These are phyloP conservation scores for Guadua angustifolia DNA, from an alignment of 176 grass and related monocot species.

Conservation along the genomic window DNA sequence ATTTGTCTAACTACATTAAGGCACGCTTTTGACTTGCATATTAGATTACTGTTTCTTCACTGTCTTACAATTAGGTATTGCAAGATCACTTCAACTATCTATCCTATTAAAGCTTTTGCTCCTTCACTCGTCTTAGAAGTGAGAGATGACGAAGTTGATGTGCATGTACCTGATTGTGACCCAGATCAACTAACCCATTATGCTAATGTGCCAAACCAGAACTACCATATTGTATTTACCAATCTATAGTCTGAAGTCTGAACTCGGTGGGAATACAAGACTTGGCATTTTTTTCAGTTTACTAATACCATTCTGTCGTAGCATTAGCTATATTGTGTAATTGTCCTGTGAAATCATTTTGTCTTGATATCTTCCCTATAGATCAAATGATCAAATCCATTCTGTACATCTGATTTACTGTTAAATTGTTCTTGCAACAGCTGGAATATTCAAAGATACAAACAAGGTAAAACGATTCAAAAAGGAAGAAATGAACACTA, in stretches of 20 bases:
- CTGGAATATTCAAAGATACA: constrained; percentile 12
- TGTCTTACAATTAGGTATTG: constrained; percentile 3
- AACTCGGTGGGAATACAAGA: background rate
- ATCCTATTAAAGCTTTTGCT: background rate
- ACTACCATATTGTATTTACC: background rate
- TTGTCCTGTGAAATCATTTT: constrained; percentile 12
- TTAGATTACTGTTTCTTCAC: background rate
- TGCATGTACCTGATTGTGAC: background rate
- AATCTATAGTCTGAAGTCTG: background rate
- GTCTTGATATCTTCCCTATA: background rate
- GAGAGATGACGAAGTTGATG: background rate
- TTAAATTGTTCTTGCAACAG: constrained; percentile 1
- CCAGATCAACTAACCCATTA: background rate
- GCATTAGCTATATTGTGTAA: background rate
- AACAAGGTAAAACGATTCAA: background rate
- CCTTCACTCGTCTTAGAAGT: background rate
- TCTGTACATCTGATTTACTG: background rate
- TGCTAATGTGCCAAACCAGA: constrained; percentile 16
- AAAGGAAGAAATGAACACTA: background rate
- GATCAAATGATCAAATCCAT: background rate
- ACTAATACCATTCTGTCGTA: background rate
- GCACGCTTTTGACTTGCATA: background rate
- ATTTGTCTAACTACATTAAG: background rate
- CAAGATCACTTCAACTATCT: background rate
- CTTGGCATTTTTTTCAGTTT: background rate